Evolutionary conservation across 257 asterid genomes (phyloP).

Genomic region (Nicotiana benthamiana): DNA sequence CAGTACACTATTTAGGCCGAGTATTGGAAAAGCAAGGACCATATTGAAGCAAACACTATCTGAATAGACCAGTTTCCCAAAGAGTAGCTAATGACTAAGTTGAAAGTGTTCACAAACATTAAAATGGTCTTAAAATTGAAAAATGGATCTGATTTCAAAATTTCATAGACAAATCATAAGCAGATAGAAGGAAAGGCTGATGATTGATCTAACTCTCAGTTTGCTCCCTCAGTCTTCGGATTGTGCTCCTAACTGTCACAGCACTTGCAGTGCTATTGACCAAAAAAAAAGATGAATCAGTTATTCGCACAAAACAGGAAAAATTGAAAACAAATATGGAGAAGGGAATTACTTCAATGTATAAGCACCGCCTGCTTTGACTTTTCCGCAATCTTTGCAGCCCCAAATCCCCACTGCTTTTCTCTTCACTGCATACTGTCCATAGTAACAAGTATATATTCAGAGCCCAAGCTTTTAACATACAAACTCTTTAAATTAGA

Average conservation of each 20-base stretch:
- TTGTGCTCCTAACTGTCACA: slow-evolving; percentile 44
- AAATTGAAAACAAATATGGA: background rate
- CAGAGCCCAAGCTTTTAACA: background rate
- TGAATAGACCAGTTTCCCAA: background rate
- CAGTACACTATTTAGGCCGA: too few relatives aligned
- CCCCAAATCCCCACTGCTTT: slow-evolving; percentile 48
- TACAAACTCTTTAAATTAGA: background rate
- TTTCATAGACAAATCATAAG: background rate
- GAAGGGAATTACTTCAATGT: slow-evolving; percentile 25
- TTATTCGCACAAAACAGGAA: background rate
- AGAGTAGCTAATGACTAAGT: background rate
- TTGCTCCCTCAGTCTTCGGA: slow-evolving; percentile 41
- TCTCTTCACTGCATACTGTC: slow-evolving; percentile 38
- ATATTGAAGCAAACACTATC: background rate
- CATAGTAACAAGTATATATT: background rate
- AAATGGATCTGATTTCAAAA: background rate
- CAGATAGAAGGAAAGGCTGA: background rate
- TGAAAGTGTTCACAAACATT: background rate
- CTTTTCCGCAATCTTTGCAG: slow-evolving; percentile 46
- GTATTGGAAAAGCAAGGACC: too few relatives aligned
- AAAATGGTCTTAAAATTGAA: background rate
- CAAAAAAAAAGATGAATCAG: background rate
- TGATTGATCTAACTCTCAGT: slow-evolving; percentile 26
- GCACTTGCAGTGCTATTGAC: slow-evolving; percentile 39
- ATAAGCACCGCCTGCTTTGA: slow-evolving; percentile 50